phyloP scores from a whole-genome alignment of 2,329 filamentous ascomycete species.

The Aspergillus cejpii region DNA sequence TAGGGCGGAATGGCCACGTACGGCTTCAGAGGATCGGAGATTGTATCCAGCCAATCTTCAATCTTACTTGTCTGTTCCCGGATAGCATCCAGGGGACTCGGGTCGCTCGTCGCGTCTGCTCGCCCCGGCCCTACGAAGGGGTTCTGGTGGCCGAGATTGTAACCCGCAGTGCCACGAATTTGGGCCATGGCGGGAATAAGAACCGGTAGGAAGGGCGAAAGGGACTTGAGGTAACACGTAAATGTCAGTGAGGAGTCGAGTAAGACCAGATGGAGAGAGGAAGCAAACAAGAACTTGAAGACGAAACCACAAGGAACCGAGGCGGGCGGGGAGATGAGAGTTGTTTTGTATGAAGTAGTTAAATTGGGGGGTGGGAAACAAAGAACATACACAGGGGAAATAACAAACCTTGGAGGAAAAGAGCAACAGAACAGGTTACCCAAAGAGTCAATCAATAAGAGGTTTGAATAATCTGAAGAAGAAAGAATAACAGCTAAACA shows the following conservation, averaged over 20 bases:
- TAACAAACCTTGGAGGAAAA: not conserved
- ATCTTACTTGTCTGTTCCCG: slow-evolving; percentile 96
- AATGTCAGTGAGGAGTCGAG: not conserved
- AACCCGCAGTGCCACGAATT: slow-evolving; percentile 65
- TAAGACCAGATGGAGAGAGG: slow-evolving; percentile 9
- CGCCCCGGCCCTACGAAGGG: slow-evolving; percentile 60
- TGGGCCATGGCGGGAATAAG: slow-evolving; percentile 40
- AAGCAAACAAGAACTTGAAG: not conserved
- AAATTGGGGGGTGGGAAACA: not conserved
- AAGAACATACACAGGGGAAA: not conserved
- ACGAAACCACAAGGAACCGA: not conserved
- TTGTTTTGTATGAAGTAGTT: not conserved
- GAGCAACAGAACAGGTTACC: not conserved
- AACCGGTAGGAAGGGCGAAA: slow-evolving; percentile 5
- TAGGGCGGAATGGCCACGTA: slow-evolving; percentile 51
- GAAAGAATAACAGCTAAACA: no score
- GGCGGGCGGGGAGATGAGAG: not conserved
- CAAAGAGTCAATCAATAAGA: not conserved
- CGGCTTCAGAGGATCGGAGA: slow-evolving; percentile 91
- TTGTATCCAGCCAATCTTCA: slow-evolving; percentile 80
- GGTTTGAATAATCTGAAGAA: not conserved
- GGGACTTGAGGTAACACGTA: not conserved
- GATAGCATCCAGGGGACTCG: slow-evolving; percentile 78
- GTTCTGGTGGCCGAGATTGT: slow-evolving; percentile 71
- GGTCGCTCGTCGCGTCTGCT: slow-evolving; percentile 58